phyloP scores from a whole-genome alignment of 2,329 filamentous ascomycete species.

The Colletotrichum sp. region DNA sequence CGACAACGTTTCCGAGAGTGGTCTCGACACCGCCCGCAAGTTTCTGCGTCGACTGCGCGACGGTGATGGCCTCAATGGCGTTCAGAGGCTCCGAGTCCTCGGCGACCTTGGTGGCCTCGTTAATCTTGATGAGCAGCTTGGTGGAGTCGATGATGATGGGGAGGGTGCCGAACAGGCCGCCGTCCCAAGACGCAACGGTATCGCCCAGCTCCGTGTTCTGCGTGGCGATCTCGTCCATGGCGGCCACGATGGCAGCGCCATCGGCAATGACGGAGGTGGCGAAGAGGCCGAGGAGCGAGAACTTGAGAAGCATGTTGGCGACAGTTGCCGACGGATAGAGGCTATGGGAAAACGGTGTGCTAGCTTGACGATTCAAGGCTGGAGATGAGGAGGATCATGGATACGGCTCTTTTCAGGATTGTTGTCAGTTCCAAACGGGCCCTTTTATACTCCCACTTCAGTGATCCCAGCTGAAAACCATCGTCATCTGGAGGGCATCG shows the following conservation, averaged over 20 bases:
- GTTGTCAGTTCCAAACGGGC: no score
- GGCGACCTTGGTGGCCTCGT: slow-evolving; percentile 41
- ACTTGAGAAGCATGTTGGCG: slow-evolving; percentile 7
- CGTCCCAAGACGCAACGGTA: slow-evolving; percentile 40
- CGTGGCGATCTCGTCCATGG: slow-evolving; percentile 38
- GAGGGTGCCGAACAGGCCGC: slow-evolving; percentile 40
- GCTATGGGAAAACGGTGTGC: background rate
- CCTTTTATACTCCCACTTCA: background rate
- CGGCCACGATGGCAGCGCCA: slow-evolving; percentile 35
- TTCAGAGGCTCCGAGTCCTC: slow-evolving; percentile 40
- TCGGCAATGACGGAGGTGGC: slow-evolving; percentile 30
- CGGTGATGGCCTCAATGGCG: slow-evolving; percentile 39
- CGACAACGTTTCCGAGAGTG: slow-evolving; percentile 42
- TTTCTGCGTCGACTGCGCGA: slow-evolving; percentile 39
- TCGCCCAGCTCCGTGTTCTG: slow-evolving; percentile 37
- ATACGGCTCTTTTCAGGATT: background rate
- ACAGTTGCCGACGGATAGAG: background rate
- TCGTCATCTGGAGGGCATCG: background rate
- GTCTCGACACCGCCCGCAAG: slow-evolving; percentile 42
- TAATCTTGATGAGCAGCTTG: slow-evolving; percentile 42
- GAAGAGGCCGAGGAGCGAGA: slow-evolving; percentile 19
- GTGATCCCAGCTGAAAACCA: background rate
- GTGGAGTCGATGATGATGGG: slow-evolving; percentile 45
- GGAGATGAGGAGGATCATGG: background rate
- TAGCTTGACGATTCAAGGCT: background rate